Base-by-base conservation (phyloP, 805 yeast genomes). In the Kodamaea neixiangensis region DNA sequence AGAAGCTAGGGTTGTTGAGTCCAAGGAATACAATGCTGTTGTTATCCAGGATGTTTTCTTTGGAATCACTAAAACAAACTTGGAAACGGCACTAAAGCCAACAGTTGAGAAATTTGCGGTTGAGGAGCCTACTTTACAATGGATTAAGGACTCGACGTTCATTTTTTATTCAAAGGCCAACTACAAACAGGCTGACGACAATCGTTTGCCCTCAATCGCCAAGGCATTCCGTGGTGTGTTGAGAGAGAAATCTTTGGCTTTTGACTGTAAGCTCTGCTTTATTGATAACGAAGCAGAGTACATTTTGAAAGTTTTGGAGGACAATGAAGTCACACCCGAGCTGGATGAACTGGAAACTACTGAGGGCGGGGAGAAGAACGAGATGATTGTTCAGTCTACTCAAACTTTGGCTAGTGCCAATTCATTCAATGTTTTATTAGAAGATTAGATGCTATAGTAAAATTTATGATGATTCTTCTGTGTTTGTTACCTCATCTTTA, bases 11-110 rank as follows among this genome's bases (percentile, higher is more conserved):
- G 67, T 54, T 40, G 59, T 53, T 31, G 64, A 60, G 52, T 54
- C 53, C 49, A 60, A 54, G 5, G 39, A 38, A 54, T 80, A 62
- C 65, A 86, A 86, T 64, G 82, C 87, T 1, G 69, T 86, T 47
- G 58, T 79, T 13, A 74, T 87, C 10, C 69, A 70, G 33, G 83
- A 81, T 49, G 71, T 81, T 2, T 77, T 79, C 35, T 70, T 77
- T 46, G 89, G 88, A 0, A 72, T 79, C 1, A 76, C 82, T 0
- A 68, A 66, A 47, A 76, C 74, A 7, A 78, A 75, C 15, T 55
- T 84, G 9, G 77, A 73, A 44, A 58, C 52, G 0, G 60, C 65
- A 7, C 61, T 77, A 14, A 43, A 22, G 11, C 55, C 55, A 2
- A 44, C 64, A 7, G 58, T 67, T 17, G 64, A 65, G 10, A 39